Evolutionary conservation across 2,329 filamentous ascomycete species (phyloP).

Genomic region (Monosporascus sp.): DNA sequence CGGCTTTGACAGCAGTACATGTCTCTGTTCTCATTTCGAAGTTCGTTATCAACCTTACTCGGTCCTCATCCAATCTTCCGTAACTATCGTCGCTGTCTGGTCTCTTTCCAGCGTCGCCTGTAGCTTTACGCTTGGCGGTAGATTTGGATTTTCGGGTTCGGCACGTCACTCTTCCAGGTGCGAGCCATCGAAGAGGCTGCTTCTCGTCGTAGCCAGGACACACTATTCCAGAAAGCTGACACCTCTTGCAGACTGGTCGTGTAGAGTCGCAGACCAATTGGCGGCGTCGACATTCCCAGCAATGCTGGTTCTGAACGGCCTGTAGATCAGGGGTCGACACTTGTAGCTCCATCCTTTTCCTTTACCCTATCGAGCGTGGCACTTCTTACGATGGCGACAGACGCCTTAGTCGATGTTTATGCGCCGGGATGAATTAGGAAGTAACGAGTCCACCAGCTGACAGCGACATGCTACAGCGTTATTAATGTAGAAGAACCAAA

Average conservation of each 20-base stretch:
- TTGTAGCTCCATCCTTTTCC: background rate
- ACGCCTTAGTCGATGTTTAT: background rate
- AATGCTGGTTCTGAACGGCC: constrained; percentile 19
- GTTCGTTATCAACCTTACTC: background rate
- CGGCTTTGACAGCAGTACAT: constrained; percentile 18
- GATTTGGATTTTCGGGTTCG: constrained; percentile 15
- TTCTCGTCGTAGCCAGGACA: constrained; percentile 35
- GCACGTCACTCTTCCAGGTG: constrained; percentile 31
- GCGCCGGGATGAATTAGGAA: background rate
- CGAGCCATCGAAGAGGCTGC: constrained; percentile 34
- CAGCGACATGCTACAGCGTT: too few species aligned
- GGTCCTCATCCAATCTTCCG: background rate
- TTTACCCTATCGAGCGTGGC: background rate
- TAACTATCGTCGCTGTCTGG: background rate
- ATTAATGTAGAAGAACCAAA: too few species aligned
- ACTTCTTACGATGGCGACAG: background rate
- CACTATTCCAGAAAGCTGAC: constrained; percentile 24
- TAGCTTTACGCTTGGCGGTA: background rate
- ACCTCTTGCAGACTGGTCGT: constrained; percentile 32
- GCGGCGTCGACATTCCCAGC: constrained; percentile 38
- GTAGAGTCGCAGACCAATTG: constrained; percentile 34
- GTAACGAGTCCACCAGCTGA: background rate
- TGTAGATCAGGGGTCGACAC: background rate
- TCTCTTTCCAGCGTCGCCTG: background rate
- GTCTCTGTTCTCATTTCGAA: constrained; percentile 15